These are phyloP conservation scores for Candida easanensis DNA, from an alignment of 805 yeast genomes.

Conservation along the genomic window DNA sequence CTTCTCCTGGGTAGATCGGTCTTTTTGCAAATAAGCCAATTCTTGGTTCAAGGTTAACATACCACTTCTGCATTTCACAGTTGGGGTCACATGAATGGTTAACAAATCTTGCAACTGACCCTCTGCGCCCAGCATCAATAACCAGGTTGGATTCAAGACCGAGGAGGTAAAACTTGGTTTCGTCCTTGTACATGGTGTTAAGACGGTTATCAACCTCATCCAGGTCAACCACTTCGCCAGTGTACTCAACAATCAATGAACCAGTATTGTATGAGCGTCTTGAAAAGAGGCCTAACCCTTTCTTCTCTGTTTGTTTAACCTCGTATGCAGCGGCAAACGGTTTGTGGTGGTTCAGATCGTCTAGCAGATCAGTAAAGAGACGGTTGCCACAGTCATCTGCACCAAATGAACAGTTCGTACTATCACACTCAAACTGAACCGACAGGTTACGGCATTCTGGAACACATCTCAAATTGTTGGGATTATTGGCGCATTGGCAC, in stretches of 20 bases:
- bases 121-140: conserved; percentile 43
- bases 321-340: conserved; percentile 30
- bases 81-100: conserved; percentile 51
- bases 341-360: conserved; percentile 13
- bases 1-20: conserved; percentile 38
- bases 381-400: conserved; percentile 36
- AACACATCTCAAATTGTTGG: conserved; percentile 27
- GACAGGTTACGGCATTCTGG: conserved; percentile 32
- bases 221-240: conserved; percentile 46
- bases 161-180: conserved; percentile 38
- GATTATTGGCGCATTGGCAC: conserved; percentile 22
- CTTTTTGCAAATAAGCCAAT: conserved; percentile 45
- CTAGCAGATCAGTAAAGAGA: conserved; percentile 28
- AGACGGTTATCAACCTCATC: conserved; percentile 37
- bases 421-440: conserved; percentile 34
- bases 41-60: conserved; percentile 41
- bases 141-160: conserved; percentile 41
- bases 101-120: conserved; percentile 48
- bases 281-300: conserved; percentile 44
- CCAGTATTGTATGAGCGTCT: conserved; percentile 34
- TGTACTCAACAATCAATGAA: conserved; percentile 43
- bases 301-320: conserved; percentile 35
- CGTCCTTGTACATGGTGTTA: conserved; percentile 31
- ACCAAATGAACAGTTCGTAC: conserved; percentile 31
- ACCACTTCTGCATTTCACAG: conserved; percentile 48